Percentiles rank a stretch among this genome's conserved stretches.
Evolutionary conservation across 176 grass and related monocot species (phyloP).

Genomic region (Eleusine indica): DNA sequence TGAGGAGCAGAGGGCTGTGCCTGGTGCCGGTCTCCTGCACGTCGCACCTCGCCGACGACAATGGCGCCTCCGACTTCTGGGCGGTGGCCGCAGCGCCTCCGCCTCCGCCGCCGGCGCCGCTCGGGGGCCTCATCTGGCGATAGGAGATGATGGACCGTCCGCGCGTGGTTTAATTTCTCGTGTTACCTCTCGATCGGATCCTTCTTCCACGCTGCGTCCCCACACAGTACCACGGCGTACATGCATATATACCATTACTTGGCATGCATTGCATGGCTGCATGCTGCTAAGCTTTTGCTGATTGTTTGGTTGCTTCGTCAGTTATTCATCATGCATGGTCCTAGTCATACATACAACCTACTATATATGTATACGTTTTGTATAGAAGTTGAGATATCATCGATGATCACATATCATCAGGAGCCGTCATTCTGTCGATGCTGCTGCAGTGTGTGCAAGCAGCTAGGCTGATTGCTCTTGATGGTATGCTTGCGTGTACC

Average conservation of each 20-base stretch:
- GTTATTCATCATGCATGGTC: too few species aligned
- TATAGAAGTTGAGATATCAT: neutral
- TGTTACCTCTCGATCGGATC: too few species aligned
- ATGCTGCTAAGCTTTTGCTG: neutral
- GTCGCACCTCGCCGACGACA: conserved; percentile 52
- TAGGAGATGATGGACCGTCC: neutral
- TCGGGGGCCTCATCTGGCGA: conserved; percentile 34
- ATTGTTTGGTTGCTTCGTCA: conserved; percentile 7
- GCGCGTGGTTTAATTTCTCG: too few species aligned
- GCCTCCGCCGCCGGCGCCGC: conserved; percentile 6
- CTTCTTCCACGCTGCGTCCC: neutral
- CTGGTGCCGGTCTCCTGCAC: conserved; percentile 80
- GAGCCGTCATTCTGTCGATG: conserved; percentile 75
- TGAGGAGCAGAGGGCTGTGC: conserved; percentile 74
- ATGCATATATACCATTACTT: conserved; percentile 13
- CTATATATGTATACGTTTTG: neutral
- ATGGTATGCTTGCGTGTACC: conserved; percentile 55
- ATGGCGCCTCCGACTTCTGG: conserved; percentile 59
- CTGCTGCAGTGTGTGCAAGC: conserved; percentile 29
- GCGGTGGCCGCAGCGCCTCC: conserved; percentile 17
- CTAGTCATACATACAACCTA: too few species aligned
- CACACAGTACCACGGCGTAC: neutral
- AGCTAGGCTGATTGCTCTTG: conserved; percentile 86
- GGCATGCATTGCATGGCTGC: neutral
- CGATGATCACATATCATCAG: conserved; percentile 60